Base-by-base conservation (phyloP, 2,329 filamentous ascomycete genomes). In the Byssoonygena ceratinophila region DNA sequence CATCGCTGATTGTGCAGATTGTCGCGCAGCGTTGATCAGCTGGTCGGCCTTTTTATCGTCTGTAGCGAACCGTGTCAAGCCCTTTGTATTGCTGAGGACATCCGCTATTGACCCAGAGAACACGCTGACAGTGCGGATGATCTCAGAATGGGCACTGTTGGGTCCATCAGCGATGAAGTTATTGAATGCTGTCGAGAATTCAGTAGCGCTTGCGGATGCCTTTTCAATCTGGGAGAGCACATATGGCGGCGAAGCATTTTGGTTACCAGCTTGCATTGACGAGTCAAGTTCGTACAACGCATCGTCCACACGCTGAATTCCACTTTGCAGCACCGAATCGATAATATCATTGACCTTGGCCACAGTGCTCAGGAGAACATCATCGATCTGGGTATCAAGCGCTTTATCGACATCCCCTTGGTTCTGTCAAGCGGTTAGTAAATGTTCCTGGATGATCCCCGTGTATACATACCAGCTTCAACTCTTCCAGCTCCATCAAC, bases 161-260 rank as follows among this genome's bases (percentile, higher is more conserved):
- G 91, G 90, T 0, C 92, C 92, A 65, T 98, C 92, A 6, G 91
- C 92, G 62, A 98, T 94, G 68, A 94, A 97, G 70, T 94, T 94
- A 74, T 96, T 98, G 77, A 97, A 98, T 0, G 92, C 84, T 0
- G 91, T 97, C 1, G 91, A 92, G 69, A 98, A 98, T 66, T 98
- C 92, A 69, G 94, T 97, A 11, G 92, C 88, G 59, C 83, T 94
- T 8, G 89, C 82, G 6, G 90, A 92, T 0, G 92, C 90, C 74
- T 97, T 98, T 67, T 98, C 92, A 54, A 97, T 90, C 68, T 97
- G 91, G 1, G 91, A 97, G 47, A 98, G 76, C 11, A 98, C 90
- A 65, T 94, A 97, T 1, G 91, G 81, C 12, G 92, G 89, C 37
- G 90, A 94, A 0, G 92, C 92, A 63, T 94, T 98, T 72, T 97